Conservation (phyloP, 2,329 filamentous ascomycete species). For the Ceratocystis eucalypticola region DNA sequence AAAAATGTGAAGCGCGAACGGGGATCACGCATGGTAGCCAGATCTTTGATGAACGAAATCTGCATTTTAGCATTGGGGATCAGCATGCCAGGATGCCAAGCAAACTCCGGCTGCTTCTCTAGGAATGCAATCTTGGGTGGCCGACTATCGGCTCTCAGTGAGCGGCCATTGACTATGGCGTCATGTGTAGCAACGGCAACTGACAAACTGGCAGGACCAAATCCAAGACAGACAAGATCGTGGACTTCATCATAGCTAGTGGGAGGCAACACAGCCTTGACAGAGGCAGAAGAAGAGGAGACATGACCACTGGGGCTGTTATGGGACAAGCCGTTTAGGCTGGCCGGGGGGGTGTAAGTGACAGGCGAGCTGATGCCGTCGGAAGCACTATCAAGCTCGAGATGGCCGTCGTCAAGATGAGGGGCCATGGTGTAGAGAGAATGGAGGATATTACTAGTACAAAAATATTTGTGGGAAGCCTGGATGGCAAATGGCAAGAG, state of each 20-base stretch:
- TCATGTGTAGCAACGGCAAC: slow-evolving; percentile 85
- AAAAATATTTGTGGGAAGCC: background rate
- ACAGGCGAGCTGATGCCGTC: slow-evolving; percentile 11
- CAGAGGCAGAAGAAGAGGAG: background rate
- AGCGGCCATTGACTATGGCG: slow-evolving; percentile 41
- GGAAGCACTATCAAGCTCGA: slow-evolving; percentile 11
- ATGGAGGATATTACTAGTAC: background rate
- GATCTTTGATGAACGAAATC: slow-evolving; percentile 92
- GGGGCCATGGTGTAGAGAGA: slow-evolving; percentile 20
- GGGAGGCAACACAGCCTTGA: slow-evolving; percentile 32
- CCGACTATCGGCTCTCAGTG: slow-evolving; percentile 24
- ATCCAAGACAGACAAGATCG: slow-evolving; percentile 82
- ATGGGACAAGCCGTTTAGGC: background rate
- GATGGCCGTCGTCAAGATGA: slow-evolving; percentile 19
- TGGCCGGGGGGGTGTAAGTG: slow-evolving; percentile 16
- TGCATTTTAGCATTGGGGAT: slow-evolving; percentile 91
- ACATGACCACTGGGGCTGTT: background rate
- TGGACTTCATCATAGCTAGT: slow-evolving; percentile 50
- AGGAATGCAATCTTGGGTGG: slow-evolving; percentile 70
- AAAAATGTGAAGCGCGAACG: slow-evolving; percentile 87
- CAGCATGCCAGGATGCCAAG: slow-evolving; percentile 94
- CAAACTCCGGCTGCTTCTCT: slow-evolving; percentile 70
- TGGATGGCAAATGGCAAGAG: background rate
- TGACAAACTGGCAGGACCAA: slow-evolving; percentile 80
- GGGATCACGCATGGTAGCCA: slow-evolving; percentile 78